These are phyloP conservation scores for Dendrothele bispora DNA, from an alignment of 768 basidiomycete species.

Conservation along the genomic window DNA sequence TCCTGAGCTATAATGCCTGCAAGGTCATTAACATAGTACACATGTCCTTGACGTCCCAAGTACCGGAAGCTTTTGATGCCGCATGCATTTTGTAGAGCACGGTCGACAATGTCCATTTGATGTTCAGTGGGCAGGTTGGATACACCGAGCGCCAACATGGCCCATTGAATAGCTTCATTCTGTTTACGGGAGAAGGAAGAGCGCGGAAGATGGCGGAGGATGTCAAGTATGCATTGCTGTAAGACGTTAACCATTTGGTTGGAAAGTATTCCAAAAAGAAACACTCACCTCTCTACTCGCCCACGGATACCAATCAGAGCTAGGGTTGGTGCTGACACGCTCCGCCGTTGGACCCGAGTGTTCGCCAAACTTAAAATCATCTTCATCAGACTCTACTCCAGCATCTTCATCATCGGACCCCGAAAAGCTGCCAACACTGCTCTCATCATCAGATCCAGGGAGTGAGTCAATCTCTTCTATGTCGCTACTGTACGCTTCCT, in stretches of 20 bases:
- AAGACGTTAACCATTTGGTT: neutral
- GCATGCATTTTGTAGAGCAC: conserved; percentile 11
- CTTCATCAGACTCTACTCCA: neutral
- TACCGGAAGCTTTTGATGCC: conserved; percentile 17
- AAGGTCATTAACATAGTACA: conserved; percentile 18
- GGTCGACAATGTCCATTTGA: conserved; percentile 10
- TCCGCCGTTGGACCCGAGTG: neutral
- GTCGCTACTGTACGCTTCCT: neutral
- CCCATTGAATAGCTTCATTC: conserved; percentile 27
- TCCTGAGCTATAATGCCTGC: conserved; percentile 34
- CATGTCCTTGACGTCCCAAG: conserved; percentile 16
- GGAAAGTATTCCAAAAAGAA: neutral
- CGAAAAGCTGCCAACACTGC: too few species aligned
- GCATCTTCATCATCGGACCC: neutral
- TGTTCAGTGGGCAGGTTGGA: conserved; percentile 18
- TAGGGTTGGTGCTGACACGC: neutral
- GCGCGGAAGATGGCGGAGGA: conserved; percentile 29
- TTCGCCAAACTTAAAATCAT: neutral
- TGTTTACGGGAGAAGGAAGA: conserved; percentile 29
- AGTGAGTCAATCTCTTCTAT: neutral
- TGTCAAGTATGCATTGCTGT: conserved; percentile 28
- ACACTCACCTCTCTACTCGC: conserved; percentile 15
- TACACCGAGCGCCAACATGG: conserved; percentile 20
- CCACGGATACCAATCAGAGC: conserved; percentile 4
- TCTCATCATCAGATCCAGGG: too few species aligned